Base-by-base conservation (phyloP, 805 yeast species). In the Nakazawaea ambrosiae region DNA sequence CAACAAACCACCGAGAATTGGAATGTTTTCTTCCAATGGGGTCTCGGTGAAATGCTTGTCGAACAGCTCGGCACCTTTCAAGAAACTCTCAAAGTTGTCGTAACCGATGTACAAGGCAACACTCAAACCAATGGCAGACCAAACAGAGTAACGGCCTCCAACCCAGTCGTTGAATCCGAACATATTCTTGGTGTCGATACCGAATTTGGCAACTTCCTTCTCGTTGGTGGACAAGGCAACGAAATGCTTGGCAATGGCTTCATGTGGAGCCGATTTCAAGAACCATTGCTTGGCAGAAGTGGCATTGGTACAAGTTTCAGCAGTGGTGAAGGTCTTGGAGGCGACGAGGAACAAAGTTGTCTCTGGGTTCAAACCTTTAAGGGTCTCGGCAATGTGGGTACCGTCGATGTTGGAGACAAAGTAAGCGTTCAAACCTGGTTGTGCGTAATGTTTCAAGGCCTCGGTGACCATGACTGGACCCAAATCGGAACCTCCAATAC, bases 381-480 rank as follows among this genome's bases (percentile, higher is more conserved):
- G 68, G 42, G 87, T 75, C 68, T 90, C 98, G 45, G 95, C 92
- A 60, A 90, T 72, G 66, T 89, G 96, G 41, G 98, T 92, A 60
- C 98, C 98, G 60, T 92, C 98, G 57, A 92, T 90, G 77, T 92
- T 92, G 49, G 97, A 90, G 45, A 92, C 98, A 64, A 89, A 92
- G 68, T 90, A 95, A 36, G 78, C 95, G 46, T 70, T 64, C 51
- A 92, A 70, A 47, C 80, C 73, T 43, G 78, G 81, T 50, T 83
- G 74, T 44, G 82, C 66, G 65, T 90, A 92, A 49, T 85, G 81
- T 72, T 90, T 92, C 59, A 92, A 75, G 29, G 98, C 97, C 70
- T 92, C 97, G 45, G 97, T 87, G 53, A 92, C 97, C 98, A 92
- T 92, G 38, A 92, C 97, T 32, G 98, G 98, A 54, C 98, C 98